Evolutionary conservation across 257 asterid genomes (phyloP).

Genomic region (Solanum sejunctum): DNA sequence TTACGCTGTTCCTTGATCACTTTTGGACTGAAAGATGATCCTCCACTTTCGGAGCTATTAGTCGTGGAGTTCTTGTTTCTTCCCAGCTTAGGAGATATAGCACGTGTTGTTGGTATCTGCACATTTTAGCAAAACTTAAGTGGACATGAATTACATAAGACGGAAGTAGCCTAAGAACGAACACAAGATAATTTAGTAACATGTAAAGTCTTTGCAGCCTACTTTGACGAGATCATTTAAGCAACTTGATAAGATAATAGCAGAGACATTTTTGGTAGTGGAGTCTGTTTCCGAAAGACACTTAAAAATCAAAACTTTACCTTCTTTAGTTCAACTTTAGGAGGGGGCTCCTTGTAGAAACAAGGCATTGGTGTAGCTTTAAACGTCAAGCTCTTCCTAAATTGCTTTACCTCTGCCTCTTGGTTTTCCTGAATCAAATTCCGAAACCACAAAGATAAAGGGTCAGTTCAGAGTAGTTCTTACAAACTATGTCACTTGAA

Average conservation of each 20-base stretch:
- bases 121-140: not conserved
- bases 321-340: conserved; percentile 71
- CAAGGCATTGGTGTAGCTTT: conserved; percentile 88
- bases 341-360: conserved; percentile 90
- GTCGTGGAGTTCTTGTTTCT: conserved; percentile 31
- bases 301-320: conserved; percentile 9
- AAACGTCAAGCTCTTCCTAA: conserved; percentile 65
- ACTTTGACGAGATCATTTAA: not conserved
- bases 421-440: conserved; percentile 43
- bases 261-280: not conserved
- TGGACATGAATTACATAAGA: not conserved
- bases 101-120: conserved; percentile 73
- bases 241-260: not conserved
- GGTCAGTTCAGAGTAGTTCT: not conserved
- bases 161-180: not conserved
- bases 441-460: not conserved
- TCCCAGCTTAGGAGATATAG: conserved; percentile 81
- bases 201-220: not conserved
- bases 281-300: too few species aligned
- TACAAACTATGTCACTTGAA: not conserved
- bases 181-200: not conserved
- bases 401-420: conserved; percentile 71
- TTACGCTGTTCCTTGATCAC: conserved; percentile 10
- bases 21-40: conserved; percentile 28
- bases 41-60: conserved; percentile 23